Percentiles rank a stretch among this genome's conserved stretches.
These are phyloP conservation scores for Allodekkera sacchari DNA, from an alignment of 805 yeast species.

Conservation along the genomic window DNA sequence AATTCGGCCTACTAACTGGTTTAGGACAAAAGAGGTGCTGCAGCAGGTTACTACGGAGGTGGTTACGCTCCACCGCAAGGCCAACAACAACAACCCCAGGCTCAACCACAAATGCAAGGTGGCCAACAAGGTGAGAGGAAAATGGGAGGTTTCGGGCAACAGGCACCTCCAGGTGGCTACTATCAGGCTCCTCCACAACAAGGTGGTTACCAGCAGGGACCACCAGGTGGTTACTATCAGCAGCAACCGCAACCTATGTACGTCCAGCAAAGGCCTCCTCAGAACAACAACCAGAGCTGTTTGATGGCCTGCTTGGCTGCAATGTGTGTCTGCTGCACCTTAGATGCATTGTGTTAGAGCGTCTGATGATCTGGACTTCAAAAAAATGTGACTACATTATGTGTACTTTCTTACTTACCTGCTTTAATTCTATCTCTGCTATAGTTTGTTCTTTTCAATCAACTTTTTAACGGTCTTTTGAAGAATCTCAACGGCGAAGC, in stretches of 20 bases:
- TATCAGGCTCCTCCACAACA: conserved; percentile 25
- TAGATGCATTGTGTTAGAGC: conserved; percentile 38
- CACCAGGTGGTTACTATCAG: conserved; percentile 22
- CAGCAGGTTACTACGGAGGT: conserved; percentile 10
- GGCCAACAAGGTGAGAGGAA: conserved; percentile 22
- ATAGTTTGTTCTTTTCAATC: no score
- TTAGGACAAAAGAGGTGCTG: conserved; percentile 10
- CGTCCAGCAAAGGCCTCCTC: conserved; percentile 40
- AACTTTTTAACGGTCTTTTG: no score
- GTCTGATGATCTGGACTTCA: conserved; percentile 4
- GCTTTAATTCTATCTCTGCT: no score
- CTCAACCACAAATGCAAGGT: conserved; percentile 10
- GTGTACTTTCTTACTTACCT: conserved; percentile 2
- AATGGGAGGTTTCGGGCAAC: conserved; percentile 10
- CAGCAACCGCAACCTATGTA: conserved; percentile 43
- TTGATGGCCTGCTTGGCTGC: conserved; percentile 47
- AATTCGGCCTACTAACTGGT: conserved; percentile 2
- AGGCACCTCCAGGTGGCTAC: conserved; percentile 25
- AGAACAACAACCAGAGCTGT: conserved; percentile 32
- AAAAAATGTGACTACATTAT: conserved; percentile 1
- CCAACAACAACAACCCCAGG: conserved; percentile 4
- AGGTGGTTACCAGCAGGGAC: conserved; percentile 25
- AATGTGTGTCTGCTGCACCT: conserved; percentile 46
- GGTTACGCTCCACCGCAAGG: conserved; percentile 6
- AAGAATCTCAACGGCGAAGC: no score